A percentile compares a stretch with the other conserved stretches of the same genome.
Conservation (phyloP, 148 eudicot genomes). For the Rhododendron mucronatum region DNA sequence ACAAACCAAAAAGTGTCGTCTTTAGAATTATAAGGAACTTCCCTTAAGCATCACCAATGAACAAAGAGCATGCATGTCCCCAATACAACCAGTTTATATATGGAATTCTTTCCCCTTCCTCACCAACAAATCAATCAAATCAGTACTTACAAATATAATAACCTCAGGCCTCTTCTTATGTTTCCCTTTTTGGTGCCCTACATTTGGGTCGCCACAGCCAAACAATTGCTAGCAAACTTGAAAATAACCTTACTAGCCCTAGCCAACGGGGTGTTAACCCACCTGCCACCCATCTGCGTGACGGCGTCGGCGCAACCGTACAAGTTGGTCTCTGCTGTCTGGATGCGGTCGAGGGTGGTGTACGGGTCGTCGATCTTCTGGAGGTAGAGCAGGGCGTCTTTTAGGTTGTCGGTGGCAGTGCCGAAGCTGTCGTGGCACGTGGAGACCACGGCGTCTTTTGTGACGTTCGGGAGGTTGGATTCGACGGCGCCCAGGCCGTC, state of each 20-base stretch:
- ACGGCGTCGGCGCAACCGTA: neutral
- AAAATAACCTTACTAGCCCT: neutral
- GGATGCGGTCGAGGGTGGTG: neutral
- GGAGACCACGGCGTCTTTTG: neutral
- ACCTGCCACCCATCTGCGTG: conserved; percentile 2
- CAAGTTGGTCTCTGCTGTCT: neutral
- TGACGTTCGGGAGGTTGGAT: neutral
- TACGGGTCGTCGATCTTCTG: neutral
- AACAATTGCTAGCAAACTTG: neutral
- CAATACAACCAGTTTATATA: neutral
- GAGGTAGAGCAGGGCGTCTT: neutral
- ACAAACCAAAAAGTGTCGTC: neutral
- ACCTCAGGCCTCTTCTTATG: neutral
- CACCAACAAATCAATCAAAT: neutral
- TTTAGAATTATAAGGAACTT: neutral
- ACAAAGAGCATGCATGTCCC: neutral
- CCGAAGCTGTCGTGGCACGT: neutral
- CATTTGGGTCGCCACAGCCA: neutral
- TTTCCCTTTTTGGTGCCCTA: neutral
- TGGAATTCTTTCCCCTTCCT: neutral
- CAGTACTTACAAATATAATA: neutral
- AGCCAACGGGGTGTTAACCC: neutral
- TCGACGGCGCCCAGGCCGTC: neutral
- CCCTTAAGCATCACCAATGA: neutral
- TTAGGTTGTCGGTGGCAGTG: neutral